Base-by-base conservation (phyloP, 2,329 filamentous ascomycete genomes). In the Pestalotiopsis sp. region DNA sequence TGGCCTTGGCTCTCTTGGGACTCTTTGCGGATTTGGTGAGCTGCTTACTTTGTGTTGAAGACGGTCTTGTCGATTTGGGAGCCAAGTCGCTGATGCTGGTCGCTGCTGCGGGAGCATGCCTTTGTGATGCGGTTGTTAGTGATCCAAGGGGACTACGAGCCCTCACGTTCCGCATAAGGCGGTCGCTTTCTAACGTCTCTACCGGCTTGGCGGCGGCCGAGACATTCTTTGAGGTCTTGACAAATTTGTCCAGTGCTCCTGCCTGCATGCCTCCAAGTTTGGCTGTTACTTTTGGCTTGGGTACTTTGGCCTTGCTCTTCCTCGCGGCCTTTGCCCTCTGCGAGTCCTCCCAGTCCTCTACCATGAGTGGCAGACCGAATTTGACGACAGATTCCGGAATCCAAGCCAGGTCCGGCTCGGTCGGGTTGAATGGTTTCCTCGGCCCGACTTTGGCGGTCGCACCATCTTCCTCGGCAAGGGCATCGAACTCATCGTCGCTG, bases 341-440 rank as follows among this genome's bases (percentile, higher is more conserved):
- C 31, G 74, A 73, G 36, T 74, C 78, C 60, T 93, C 87, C 86
- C 91, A 95, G 57, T 88, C 87, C 71, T 90, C 84, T 0, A 93
- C 86, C 36, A 87, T 87, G 2, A 90, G 80, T 3, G 92, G 92
- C 67, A 91, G 85, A 0, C 92, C 92, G 2, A 91, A 77, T 68
- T 86, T 88, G 4, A 89, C 87, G 65, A 93, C 83, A 0, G 86
- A 85, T 72, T 91, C 88, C 25, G 92, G 84, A 5, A 95, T 80
- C 93, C 93, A 95, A 11, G 87, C 78, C 71, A 91, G 87, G 55
- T 93, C 88, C 1, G 89, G 82, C 36, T 89, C 85, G 9, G 84
- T 85, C 0, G 93, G 92, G 73, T 94, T 90, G 72, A 92, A 94
- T 0, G 78, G 70, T 66, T 83, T 84, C 49, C 71, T 81, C 23